Base-by-base conservation (phyloP, 2,329 filamentous ascomycete genomes). In the Sarocladiaceae sp. region DNA sequence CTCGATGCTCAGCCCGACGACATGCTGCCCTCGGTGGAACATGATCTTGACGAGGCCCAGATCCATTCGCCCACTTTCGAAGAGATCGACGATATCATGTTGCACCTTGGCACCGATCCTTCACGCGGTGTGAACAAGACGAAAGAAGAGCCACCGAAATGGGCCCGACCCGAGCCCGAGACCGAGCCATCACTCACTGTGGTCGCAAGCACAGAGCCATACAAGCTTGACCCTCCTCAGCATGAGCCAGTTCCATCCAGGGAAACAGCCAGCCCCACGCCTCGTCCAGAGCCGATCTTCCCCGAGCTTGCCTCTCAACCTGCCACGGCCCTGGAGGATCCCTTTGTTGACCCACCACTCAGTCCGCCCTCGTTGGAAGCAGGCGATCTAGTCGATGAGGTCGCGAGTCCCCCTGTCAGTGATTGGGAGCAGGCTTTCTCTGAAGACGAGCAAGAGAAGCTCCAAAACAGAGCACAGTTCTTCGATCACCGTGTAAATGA, bases 31-130 rank as follows among this genome's bases (percentile, higher is more conserved):
- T 55, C 53, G 40, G 37, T 56, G 48, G 44, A 58, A 36, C 40
- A 56, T 52, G 37, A 56, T n/a, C 53, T 60, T 37, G 57, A 62
- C 13, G 55, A 57, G 25, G 50, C 54, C 15, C 48, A 59, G 3
- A 62, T 63, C 6, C 61, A 62, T 18, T 74, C 75, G 56, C 76
- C 73, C 6, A 81, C 85, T 0, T 89, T 89, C 60, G 86, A 93
- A 59, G 91, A 97, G 64, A 92, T 97, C 61, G 92, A 97, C 71
- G 90, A 87, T 40, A 84, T 97, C 50, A 96, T 97, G 90, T 83
- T 86, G 57, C 87, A 94, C 55, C 79, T 97, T 60, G 80, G 85
- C 54, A 82, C 77, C 46, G 83, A 90, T 58, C 87, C 87, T 2
- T 84, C 86, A 50, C 82, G 87, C 65, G 88, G 88, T 12, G 81